phyloP scores from a whole-genome alignment of 2,329 filamentous ascomycete species.

The Cercospora janseana region DNA sequence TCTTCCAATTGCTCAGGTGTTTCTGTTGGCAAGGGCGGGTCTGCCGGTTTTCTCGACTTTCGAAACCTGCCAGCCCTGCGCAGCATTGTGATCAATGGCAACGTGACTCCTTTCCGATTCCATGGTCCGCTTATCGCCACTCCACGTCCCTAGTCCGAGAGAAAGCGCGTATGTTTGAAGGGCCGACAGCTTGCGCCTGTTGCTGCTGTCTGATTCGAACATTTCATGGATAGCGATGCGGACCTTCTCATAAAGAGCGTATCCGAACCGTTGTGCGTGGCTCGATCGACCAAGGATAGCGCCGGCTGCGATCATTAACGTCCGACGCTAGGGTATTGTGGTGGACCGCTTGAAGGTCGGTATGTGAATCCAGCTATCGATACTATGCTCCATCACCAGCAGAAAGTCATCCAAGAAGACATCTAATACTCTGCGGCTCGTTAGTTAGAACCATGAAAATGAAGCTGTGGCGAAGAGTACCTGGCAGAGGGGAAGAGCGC shows the following conservation, averaged over 20 bases:
- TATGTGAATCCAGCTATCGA: constrained; percentile 26
- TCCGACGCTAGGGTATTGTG: constrained; percentile 21
- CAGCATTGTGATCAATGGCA: constrained; percentile 25
- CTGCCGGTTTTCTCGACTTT: constrained; percentile 13
- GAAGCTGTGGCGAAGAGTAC: background rate
- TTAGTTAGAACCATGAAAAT: background rate
- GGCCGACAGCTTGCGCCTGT: constrained; percentile 21
- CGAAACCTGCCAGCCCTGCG: constrained; percentile 24
- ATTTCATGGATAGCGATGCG: constrained; percentile 18
- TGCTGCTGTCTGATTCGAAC: constrained; percentile 24
- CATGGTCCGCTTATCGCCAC: constrained; percentile 27
- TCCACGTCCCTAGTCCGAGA: constrained; percentile 25
- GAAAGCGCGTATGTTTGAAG: constrained; percentile 23
- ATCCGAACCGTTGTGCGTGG: constrained; percentile 25
- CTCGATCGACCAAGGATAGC: constrained; percentile 24
- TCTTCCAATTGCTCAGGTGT: constrained; percentile 12
- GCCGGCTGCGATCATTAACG: constrained; percentile 23
- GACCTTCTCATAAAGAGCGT: constrained; percentile 25
- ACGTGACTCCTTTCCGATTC: constrained; percentile 19
- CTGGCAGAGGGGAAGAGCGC: constrained; percentile 19
- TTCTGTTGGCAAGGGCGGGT: constrained; percentile 15
- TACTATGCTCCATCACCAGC: constrained; percentile 26
- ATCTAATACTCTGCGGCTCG: constrained; percentile 18
- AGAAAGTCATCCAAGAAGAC: constrained; percentile 25
- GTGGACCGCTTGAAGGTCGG: constrained; percentile 20